Base-by-base conservation (phyloP, 805 yeast species). In the Metschnikowia santaceciliae region DNA sequence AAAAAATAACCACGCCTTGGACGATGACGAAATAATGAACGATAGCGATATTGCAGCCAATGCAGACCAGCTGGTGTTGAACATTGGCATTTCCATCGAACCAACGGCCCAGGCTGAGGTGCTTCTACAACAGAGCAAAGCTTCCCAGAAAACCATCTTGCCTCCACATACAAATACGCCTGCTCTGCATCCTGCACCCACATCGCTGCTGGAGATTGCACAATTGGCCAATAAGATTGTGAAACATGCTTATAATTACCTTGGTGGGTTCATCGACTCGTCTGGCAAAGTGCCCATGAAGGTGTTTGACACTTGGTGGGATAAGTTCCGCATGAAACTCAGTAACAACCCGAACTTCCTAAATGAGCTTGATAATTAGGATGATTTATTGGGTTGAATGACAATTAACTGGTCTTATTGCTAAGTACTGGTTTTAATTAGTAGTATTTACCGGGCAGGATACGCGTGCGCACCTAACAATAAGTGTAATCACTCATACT, bases 271-370 rank as follows among this genome's bases (percentile, higher is more conserved):
- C 64, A 79, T 90, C 6, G 96, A 90, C 62, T 65, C 72, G 4
- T 74, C 79, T 20, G 96, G 96, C 2, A 88, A 83, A 58, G 97
- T 92, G 2, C 86, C 91, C 3, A 88, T 92, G 63, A 88, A 85
- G 61, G 86, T 83, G 40, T 92, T 92, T 61, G 95, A 92, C 64
- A 85, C 80, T 38, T 92, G 99, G 99, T 89, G 99, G 99, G 84
- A 79, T 56, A 91, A 90, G 68, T 92, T 94, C 70, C 88, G 81
- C 65, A 69, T 79, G 6, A 84, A 86, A 62, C 61, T 94, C 52
- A 77, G 81, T 10, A 87, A 86, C 54, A 95, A 92, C 63, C 97
- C 97, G 1, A 82, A 80, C 48, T 91, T 90, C 64, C 68, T 92
- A 46, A 88, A 89, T 44, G 57, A 55, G 42, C 56, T 57, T 1